A percentile compares a stretch with the other conserved stretches of the same genome.
phyloP scores from a whole-genome alignment of 2,329 filamentous ascomycete genomes.

The Aureobasidium sp. region DNA sequence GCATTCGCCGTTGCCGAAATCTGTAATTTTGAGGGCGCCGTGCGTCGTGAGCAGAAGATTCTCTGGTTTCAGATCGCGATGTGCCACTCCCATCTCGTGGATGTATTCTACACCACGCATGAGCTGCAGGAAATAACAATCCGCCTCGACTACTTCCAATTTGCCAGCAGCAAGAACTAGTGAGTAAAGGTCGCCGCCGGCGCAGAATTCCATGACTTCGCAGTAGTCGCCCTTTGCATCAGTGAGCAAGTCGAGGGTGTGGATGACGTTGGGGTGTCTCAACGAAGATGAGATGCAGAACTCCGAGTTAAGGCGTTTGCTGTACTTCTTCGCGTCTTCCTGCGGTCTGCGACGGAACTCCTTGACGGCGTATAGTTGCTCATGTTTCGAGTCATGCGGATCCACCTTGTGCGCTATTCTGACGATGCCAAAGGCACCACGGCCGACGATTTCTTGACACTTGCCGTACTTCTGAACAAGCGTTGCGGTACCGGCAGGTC shows the following conservation, averaged over 20 bases:
- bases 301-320: slow-evolving; percentile 92
- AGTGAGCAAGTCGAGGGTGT: slow-evolving; percentile 89
- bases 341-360: slow-evolving; percentile 92
- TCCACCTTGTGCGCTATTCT: slow-evolving; percentile 94
- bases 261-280: slow-evolving; percentile 95
- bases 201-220: slow-evolving; percentile 99
- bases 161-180: slow-evolving; percentile 86
- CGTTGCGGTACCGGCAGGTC: slow-evolving; percentile 66
- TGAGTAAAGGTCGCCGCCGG: slow-evolving; percentile 91
- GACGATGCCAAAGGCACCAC: slow-evolving; percentile 94
- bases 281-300: slow-evolving; percentile 98
- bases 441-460: slow-evolving; percentile 93
- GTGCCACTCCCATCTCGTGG: slow-evolving; percentile 98
- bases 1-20: slow-evolving; percentile 98
- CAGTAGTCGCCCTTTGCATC: slow-evolving; percentile 97
- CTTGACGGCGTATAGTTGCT: slow-evolving; percentile 95
- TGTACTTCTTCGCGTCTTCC: slow-evolving; percentile 94
- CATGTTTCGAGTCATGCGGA: slow-evolving; percentile 65
- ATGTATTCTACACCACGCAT: slow-evolving; percentile 99
- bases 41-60: slow-evolving; percentile 90
- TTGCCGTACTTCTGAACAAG: slow-evolving; percentile 97
- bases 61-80: slow-evolving; percentile 93
- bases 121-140: slow-evolving; percentile 98
- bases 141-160: slow-evolving; percentile 84
- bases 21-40: slow-evolving; percentile 91